Evolutionary conservation across 2,329 filamentous ascomycete species (phyloP), one percentile per base, ranked within the genome.

Genomic region (Phaeophleospora eucalypticola): DNA sequence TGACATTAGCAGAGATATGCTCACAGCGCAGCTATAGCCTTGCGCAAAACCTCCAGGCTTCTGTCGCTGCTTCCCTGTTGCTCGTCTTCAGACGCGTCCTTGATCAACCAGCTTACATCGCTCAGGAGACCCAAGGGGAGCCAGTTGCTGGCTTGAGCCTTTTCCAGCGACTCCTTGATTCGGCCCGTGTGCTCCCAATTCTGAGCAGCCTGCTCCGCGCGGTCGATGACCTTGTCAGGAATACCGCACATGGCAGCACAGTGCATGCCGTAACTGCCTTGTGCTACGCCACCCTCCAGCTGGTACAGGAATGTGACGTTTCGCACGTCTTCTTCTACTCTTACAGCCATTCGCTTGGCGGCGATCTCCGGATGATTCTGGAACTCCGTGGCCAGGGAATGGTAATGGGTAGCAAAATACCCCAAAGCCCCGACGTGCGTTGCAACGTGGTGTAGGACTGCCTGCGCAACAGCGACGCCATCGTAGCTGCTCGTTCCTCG

Each of bases 191-290:
- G 89, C 71, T 98, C 93, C 89, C 93, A 97, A 61, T 89, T 87
- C 58, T 78, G 83, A 1, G 93, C 93, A 4, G 93, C 93, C 17
- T 84, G 80, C 68, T 98, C 93, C 0, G 93, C 93, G 17, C 86
- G 75, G 63, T 90, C 83, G 52, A 98, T 89, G 14, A 98, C 83
- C 45, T 83, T 83, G 36, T 75, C 74, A 0, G 89, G 82, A 54
- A 98, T 97, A 1, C 93, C 93, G 60, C 93, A 98, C 93, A 98
- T 98, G 50, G 89, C 85, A 1, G 93, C 93, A 65, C 93, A 98
- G 68, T 98, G 93, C 93, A 98, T 98, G 60, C 93, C 93, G 63
- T 97, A 98, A 62, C 88, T 95, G 14, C 93, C 93, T 68, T 97
- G 90, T 0, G 93, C 93, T 8, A 97, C 89, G 1, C 93, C 93